phyloP scores from a whole-genome alignment of 1,284 basidiomycete genomes.

The Rhodofomes roseus region DNA sequence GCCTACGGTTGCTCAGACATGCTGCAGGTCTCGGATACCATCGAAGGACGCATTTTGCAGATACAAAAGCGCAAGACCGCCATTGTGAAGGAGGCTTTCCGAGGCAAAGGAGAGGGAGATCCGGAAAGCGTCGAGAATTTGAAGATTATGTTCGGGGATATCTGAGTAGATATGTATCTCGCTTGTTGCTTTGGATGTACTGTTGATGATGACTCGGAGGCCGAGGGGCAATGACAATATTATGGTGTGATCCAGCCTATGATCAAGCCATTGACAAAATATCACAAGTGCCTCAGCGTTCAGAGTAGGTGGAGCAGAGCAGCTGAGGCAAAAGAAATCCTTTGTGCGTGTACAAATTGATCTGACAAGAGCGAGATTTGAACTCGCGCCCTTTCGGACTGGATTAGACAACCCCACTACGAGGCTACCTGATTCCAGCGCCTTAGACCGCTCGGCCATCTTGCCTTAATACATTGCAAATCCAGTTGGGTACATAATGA shows the following conservation, averaged over 20 bases:
- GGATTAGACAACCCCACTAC: conserved; percentile 18
- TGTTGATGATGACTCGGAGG: no score
- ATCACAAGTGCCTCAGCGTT: no score
- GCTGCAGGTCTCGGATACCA: conserved; percentile 65
- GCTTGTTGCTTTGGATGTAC: no score
- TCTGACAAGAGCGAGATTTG: conserved; percentile 38
- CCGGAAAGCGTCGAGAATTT: conserved; percentile 75
- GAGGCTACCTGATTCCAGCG: conserved; percentile 27
- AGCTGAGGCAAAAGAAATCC: neutral
- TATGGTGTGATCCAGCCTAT: no score
- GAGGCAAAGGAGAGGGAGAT: conserved; percentile 46
- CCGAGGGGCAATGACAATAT: no score
- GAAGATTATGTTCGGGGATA: conserved; percentile 67
- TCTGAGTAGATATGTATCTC: conserved; percentile 7
- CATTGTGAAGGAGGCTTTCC: conserved; percentile 78
- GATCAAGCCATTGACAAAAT: no score
- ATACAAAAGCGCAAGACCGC: conserved; percentile 91
- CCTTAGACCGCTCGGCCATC: conserved; percentile 35
- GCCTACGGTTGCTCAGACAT: neutral
- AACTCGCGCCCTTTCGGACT: conserved; percentile 40
- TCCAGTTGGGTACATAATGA: no score
- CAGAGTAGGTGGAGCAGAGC: no score
- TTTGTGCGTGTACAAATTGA: no score
- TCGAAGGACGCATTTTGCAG: conserved; percentile 79
- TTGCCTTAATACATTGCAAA: neutral